Conservation (phyloP, 495 filamentous ascomycete genomes). For the Friedmanniomyces simplex region DNA sequence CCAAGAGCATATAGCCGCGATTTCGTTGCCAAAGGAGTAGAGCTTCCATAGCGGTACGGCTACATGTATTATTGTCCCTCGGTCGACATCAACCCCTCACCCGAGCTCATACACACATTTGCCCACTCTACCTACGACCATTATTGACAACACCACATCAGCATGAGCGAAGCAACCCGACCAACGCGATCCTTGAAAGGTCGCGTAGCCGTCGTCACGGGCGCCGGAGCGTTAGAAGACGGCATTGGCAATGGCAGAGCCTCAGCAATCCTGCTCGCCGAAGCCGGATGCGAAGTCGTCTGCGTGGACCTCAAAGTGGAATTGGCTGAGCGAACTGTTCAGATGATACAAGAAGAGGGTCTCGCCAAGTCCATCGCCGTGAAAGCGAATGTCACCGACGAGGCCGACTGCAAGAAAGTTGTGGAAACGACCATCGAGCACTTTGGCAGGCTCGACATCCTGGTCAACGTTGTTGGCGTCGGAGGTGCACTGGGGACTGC, state of each 20-base stretch:
- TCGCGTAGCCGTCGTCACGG: conserved; percentile 49
- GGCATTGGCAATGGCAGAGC: conserved; percentile 52
- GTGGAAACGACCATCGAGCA: conserved; percentile 32
- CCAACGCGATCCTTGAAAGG: conserved; percentile 29
- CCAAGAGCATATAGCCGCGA: too few species aligned
- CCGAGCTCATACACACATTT: neutral
- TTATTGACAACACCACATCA: conserved; percentile 1
- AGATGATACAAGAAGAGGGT: conserved; percentile 34
- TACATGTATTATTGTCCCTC: neutral
- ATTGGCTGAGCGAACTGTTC: conserved; percentile 39
- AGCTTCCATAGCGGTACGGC: too few species aligned
- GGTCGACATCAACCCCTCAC: neutral
- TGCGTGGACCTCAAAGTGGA: conserved; percentile 42
- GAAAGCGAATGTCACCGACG: conserved; percentile 40
- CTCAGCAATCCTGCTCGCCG: conserved; percentile 45
- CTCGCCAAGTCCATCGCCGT: conserved; percentile 32
- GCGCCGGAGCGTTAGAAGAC: conserved; percentile 42
- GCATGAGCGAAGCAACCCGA: conserved; percentile 17
- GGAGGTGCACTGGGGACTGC: conserved; percentile 44
- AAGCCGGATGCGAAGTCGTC: conserved; percentile 44
- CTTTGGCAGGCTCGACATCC: conserved; percentile 45
- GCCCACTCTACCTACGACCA: neutral
- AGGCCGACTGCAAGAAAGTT: conserved; percentile 36
- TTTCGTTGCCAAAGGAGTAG: too few species aligned
- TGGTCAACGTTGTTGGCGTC: conserved; percentile 46